Percentiles rank a stretch among this genome's conserved stretches.
Evolutionary conservation across 495 filamentous ascomycete genomes (phyloP).

Genomic region (Letharia lupina): DNA sequence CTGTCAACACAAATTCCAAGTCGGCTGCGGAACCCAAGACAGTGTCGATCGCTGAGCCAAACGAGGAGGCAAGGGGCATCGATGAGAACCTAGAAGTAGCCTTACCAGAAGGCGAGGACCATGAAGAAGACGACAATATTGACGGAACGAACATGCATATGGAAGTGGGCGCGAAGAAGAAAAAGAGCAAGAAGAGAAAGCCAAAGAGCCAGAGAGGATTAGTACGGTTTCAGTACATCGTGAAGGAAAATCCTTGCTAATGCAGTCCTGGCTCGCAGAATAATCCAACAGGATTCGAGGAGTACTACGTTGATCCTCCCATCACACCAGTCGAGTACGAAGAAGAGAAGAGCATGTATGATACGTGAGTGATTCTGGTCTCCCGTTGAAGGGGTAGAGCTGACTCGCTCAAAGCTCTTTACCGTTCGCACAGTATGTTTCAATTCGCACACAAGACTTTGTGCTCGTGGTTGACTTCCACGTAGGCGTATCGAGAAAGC

Average conservation of each 20-base stretch:
- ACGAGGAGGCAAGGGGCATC: neutral
- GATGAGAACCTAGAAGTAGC: constrained; percentile 2
- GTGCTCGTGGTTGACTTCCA: constrained; percentile 11
- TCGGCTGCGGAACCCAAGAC: neutral
- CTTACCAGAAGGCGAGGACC: constrained; percentile 6
- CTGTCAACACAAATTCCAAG: neutral
- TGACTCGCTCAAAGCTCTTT: constrained; percentile 28
- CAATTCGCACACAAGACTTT: neutral
- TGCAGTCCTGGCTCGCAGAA: constrained; percentile 12
- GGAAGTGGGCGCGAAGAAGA: constrained; percentile 12
- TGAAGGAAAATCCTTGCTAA: neutral
- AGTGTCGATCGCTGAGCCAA: neutral
- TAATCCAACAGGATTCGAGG: constrained; percentile 54
- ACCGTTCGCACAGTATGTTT: constrained; percentile 36
- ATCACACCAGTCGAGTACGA: constrained; percentile 57
- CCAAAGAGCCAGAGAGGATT: constrained; percentile 42
- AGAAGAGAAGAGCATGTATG: constrained; percentile 53
- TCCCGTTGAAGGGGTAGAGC: neutral
- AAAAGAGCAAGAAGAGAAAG: constrained; percentile 31
- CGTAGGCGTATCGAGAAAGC: constrained; percentile 73
- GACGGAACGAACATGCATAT: neutral
- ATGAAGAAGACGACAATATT: constrained; percentile 8
- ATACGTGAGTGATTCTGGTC: constrained; percentile 33
- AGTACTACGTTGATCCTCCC: constrained; percentile 69
- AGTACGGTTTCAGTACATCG: constrained; percentile 23